Evolutionary conservation across 163 green algal species (phyloP), one percentile per base, ranked within the genome.

Genomic region (Scenedesmus sp.): DNA sequence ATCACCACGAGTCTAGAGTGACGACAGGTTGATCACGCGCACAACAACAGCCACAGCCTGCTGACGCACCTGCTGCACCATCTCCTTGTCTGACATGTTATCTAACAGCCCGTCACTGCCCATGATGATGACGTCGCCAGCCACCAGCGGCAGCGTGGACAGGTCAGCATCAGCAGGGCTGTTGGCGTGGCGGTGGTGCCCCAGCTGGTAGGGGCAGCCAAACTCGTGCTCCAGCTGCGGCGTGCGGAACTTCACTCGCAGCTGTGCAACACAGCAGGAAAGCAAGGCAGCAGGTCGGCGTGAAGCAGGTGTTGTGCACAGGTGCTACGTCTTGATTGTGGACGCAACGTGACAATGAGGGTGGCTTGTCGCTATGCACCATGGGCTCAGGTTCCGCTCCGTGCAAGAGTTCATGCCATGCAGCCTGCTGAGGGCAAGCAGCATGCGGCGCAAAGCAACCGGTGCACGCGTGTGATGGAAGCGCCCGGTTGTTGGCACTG

Each of bases 191-290:
- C 90, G 88, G 70, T 98, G 96, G 89, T 98, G 96, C 30, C 97
- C 97, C 26, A 99, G 90, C 93, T 99, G 97, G 94, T 98, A 99
- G 30, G 97, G 97, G 91, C 92, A 94, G 22, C 97, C 97, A 89
- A 99, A 99, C n/a, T 96, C 93, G 87, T 99, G 97, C 93, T 99
- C 97, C 92, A 98, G 97, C 93, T 99, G 97, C 12, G 96, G 94
- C 16, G 85, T 96, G 37, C 94, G 95, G 78, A 96, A 98, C 88
- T 94, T 95, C 9, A 97, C 82, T 20, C 92, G 83, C 51, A 88
- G 76, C 59, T 94, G n/a, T n/a, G 83, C 49, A 40, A 44, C n/a
- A 68, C n/a, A 87, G 26, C 40, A 80, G 12, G 13, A 46, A 72
- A 3, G 15, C 42, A 61, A 65, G 26, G n/a, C 43, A 65, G 42